Evolutionary conservation across 2,329 filamentous ascomycete genomes (phyloP).

Genomic region (Cladosporium halotolerans): DNA sequence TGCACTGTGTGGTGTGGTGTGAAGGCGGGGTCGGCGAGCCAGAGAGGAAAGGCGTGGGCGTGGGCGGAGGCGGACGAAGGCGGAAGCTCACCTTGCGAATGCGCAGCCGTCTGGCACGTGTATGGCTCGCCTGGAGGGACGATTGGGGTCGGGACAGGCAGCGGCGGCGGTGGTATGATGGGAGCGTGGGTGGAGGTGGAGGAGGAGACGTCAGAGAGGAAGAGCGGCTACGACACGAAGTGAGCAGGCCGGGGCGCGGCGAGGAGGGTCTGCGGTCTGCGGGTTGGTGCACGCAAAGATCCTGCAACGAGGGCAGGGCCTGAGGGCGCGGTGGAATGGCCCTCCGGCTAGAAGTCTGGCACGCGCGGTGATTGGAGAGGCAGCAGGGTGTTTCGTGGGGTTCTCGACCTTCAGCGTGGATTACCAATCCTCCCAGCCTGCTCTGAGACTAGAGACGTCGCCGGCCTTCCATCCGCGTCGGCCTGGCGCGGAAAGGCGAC

Average conservation of each 20-base stretch:
- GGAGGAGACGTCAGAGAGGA: background rate
- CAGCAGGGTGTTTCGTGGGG: background rate
- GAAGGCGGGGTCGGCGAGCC: slow-evolving; percentile 2
- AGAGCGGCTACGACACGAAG: background rate
- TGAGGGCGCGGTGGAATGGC: background rate
- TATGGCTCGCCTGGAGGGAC: background rate
- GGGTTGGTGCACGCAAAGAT: background rate
- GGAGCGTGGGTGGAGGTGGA: background rate
- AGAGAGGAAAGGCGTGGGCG: background rate
- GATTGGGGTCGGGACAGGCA: background rate
- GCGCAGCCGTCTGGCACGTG: background rate
- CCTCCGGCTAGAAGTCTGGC: background rate
- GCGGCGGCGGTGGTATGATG: background rate
- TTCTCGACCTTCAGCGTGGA: background rate
- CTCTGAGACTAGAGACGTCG: background rate
- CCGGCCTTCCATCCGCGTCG: background rate
- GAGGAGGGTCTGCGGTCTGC: background rate
- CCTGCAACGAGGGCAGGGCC: background rate
- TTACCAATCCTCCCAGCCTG: background rate
- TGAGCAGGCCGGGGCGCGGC: background rate
- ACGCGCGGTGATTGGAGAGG: background rate
- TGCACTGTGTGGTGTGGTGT: background rate
- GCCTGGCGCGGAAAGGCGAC: too few relatives aligned
- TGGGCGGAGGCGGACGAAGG: background rate
- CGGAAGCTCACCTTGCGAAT: slow-evolving; percentile 1